Evolutionary conservation across 495 filamentous ascomycete genomes (phyloP), one percentile per base, ranked within the genome.

Genomic region (Hyaloscypha bicolor): DNA sequence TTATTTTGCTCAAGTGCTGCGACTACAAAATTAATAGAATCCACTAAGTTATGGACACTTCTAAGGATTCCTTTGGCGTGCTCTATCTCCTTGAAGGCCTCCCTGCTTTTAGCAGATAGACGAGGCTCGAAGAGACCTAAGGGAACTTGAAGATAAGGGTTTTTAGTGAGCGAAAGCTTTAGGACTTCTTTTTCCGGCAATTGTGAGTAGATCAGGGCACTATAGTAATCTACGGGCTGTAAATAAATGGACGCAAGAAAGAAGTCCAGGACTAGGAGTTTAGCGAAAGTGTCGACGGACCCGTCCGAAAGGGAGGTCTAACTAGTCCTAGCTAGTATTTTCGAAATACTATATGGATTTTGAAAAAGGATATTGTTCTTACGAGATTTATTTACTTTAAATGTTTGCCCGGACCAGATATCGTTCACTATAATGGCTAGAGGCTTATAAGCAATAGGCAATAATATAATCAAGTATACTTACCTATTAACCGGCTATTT

Each of bases 1-100:
- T 60, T 60, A 35, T 60, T 60, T 60, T 2, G 57, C 57, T 60
- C 39, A 30, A 60, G 57, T 4, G 29, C 57, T 37, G 29, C 33
- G 57, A 60, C 9, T 30, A 60, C 57, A 39, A 39, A 60, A 60
- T 60, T 35, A 39, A 60, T 60, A 30, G 57, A 60, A 60, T 60
- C 57, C 57, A 60, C 42, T 6, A 48, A 48, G 42, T 48, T 48
- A 6, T 48, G 3, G 3, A 56, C 53, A 56, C 53, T 56, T 6
- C 53, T 56, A 30, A 56, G 53, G 53, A 56, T 56, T 2, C 53
- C 53, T 56, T 56, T 9, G 53, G 53, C 53, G 53, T 56, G 53
- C 53, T 56, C 53, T 22, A 56, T 56, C 14, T 56, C 53, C 53
- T 56, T 56, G 22, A 56, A 56, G 1, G 53, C 53, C 53, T 56